phyloP scores from a whole-genome alignment of 2,329 filamentous ascomycete species.

The Colletotrichum tabaci region DNA sequence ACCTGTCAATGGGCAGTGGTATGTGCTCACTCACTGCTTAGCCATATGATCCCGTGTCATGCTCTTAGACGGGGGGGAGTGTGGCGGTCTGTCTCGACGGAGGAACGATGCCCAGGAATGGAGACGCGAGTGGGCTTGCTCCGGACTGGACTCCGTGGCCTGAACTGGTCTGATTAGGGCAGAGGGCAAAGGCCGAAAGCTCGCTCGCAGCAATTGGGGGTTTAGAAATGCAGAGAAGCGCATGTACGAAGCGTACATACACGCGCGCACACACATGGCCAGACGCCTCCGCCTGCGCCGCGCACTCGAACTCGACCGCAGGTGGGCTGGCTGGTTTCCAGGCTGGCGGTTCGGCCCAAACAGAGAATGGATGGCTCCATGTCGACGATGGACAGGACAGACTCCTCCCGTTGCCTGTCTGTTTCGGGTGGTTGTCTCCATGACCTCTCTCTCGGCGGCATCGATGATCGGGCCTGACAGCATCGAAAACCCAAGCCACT shows the following conservation, averaged over 20 bases:
- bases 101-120: not conserved
- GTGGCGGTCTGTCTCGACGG: not conserved
- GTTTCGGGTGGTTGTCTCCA: not conserved
- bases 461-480: not conserved
- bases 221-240: conserved; percentile 1
- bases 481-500: too few relatives aligned
- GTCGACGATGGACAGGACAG: not conserved
- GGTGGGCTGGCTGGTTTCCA: conserved; percentile 2
- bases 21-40: not conserved
- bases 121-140: conserved; percentile 21
- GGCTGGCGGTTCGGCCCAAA: conserved; percentile 11
- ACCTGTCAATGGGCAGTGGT: conserved; percentile 29
- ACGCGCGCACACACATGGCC: not conserved
- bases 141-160: conserved; percentile 47
- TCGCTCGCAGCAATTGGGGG: conserved; percentile 19
- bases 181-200: conserved; percentile 22
- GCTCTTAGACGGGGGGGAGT: conserved; percentile 34
- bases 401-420: not conserved
- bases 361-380: not conserved
- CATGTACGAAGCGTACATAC: not conserved
- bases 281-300: not conserved
- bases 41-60: not conserved
- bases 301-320: not conserved
- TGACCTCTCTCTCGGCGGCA: not conserved
- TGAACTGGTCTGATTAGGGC: conserved; percentile 15